Conservation (phyloP, 371 early-diverging fungal genomes). For the Mortierella sp. region DNA sequence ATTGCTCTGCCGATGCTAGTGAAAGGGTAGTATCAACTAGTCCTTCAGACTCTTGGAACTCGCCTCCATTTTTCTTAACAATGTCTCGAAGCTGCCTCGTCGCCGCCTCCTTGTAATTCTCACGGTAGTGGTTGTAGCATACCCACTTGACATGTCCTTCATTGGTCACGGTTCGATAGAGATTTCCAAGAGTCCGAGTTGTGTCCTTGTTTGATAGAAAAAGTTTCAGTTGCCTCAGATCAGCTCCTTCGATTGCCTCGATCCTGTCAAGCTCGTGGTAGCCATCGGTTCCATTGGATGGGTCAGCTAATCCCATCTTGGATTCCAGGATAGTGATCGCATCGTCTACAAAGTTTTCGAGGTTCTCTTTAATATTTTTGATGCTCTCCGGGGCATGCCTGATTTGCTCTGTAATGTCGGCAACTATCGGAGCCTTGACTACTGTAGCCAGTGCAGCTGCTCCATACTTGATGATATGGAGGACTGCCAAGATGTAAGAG, state of each 20-base stretch:
- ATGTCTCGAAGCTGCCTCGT: neutral
- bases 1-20: too few relatives aligned
- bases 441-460: neutral
- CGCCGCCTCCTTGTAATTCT: neutral
- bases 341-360: neutral
- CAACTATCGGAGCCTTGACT: neutral
- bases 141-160: conserved; percentile 14
- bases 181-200: conserved; percentile 1
- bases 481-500: neutral
- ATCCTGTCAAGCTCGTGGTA: too few relatives aligned
- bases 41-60: neutral
- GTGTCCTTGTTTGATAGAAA: neutral
- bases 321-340: neutral
- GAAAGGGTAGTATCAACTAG: neutral
- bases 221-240: neutral
- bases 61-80: neutral
- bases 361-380: neutral
- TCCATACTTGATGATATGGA: conserved; percentile 18
- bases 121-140: conserved; percentile 6
- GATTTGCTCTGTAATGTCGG: neutral
- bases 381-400: neutral
- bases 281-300: neutral
- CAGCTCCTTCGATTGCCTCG: neutral
- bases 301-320: too few relatives aligned
- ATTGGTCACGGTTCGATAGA: conserved; percentile 2